phyloP scores from a whole-genome alignment of 257 asterid species.

The Nemophila menziesii region DNA sequence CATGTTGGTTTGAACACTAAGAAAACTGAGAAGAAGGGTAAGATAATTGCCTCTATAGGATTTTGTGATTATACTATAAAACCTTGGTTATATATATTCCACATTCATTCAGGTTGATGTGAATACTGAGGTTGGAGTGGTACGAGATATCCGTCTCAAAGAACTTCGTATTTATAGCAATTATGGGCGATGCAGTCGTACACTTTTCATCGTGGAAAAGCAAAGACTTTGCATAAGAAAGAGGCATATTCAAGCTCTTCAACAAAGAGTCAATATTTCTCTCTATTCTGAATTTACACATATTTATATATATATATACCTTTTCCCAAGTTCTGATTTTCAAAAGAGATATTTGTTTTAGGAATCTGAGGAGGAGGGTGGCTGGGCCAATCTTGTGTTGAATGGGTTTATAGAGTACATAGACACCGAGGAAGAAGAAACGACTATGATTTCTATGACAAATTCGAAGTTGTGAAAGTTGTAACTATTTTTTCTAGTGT shows the following conservation, averaged over 20 bases:
- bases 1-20: constrained; percentile 87
- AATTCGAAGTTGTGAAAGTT: constrained; percentile 28
- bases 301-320: neutral
- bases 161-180: constrained; percentile 90
- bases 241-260: constrained; percentile 75
- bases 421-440: constrained; percentile 96
- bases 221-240: constrained; percentile 78
- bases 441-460: constrained; percentile 98
- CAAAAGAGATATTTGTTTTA: constrained; percentile 15
- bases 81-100: neutral
- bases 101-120: constrained; percentile 86
- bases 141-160: constrained; percentile 84
- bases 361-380: constrained; percentile 91
- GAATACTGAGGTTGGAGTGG: constrained; percentile 98
- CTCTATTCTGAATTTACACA: neutral
- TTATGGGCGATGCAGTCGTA: constrained; percentile 99
- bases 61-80: neutral
- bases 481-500: neutral
- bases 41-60: constrained; percentile 1
- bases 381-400: constrained; percentile 83
- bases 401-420: constrained; percentile 86
- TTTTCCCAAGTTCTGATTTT: constrained; percentile 1
- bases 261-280: constrained; percentile 56
- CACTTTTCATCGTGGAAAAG: constrained; percentile 87
- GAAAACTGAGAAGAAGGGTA: constrained; percentile 88